Evolutionary conservation across 2,329 filamentous ascomycete species (phyloP).

Genomic region (Fusarium chlamydosporum): DNA sequence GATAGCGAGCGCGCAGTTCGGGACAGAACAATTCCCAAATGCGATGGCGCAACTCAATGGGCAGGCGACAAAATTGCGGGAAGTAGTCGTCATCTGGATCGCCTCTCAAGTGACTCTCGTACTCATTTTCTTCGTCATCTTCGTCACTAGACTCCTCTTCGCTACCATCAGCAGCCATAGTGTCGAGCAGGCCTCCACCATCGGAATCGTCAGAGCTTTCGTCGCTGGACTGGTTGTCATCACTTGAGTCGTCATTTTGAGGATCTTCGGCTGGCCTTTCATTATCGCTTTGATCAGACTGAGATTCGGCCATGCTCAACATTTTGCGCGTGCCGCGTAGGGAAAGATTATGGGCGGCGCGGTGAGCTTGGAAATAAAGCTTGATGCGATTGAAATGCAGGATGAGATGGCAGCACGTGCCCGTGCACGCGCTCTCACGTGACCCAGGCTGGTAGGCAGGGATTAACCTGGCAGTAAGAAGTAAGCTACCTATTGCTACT

Average conservation of each 20-base stretch:
- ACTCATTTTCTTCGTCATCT: slow-evolving; percentile 6
- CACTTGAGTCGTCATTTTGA: background rate
- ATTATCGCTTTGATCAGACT: slow-evolving; percentile 16
- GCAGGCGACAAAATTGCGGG: slow-evolving; percentile 50
- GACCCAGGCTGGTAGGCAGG: rapidly evolving
- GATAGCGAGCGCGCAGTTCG: slow-evolving; percentile 47
- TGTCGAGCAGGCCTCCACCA: slow-evolving; percentile 45
- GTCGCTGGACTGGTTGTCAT: slow-evolving; percentile 28
- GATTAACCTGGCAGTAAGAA: background rate
- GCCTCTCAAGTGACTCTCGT: background rate
- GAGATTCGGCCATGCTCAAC: slow-evolving; percentile 30
- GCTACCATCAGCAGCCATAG: slow-evolving; percentile 46
- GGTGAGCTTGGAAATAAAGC: background rate
- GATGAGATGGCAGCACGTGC: background rate
- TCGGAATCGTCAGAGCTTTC: slow-evolving; percentile 43
- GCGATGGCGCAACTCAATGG: slow-evolving; percentile 52
- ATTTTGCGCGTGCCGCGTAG: background rate
- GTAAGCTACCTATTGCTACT: too few species aligned
- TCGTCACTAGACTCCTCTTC: slow-evolving; percentile 42
- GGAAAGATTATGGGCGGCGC: background rate
- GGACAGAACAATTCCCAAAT: slow-evolving; percentile 55
- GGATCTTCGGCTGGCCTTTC: background rate
- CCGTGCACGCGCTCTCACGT: slow-evolving; percentile 1
- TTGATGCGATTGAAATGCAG: slow-evolving; percentile 3
- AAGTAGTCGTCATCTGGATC: slow-evolving; percentile 31